Base-by-base conservation (phyloP, 78 protist species). In the Dictyostelium intermedium region DNA sequence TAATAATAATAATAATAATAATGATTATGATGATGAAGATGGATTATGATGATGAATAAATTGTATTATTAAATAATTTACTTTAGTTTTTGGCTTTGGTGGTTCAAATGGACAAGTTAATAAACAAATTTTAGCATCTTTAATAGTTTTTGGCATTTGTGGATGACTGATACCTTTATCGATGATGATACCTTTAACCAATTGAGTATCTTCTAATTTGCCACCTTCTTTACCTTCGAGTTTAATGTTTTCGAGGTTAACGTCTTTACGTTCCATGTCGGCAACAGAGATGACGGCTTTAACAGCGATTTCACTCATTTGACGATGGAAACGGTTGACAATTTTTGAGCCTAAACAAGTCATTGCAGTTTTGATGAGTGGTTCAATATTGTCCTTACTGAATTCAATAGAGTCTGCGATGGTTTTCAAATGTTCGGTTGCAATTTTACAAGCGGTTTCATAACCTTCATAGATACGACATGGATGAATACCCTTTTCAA, bases 51-150 rank as follows among this genome's bases (percentile, higher is more conserved):
- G n/a, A n/a, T n/a, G n/a, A n/a, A n/a, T n/a, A n/a, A n/a, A n/a
- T n/a, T n/a, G n/a, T n/a, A n/a, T n/a, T n/a, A n/a, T n/a, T n/a
- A n/a, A n/a, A n/a, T 39, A 25, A 92, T 92, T 96, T 98, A 97
- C 97, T 32, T 98, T 99, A 82, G 99, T 99, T 98, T 99, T 99
- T 83, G 99, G 99, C 96, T 99, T 99, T 5, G 99, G 99, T 32
- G 99, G 99, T 97, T 99, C 99, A 66, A 99, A 99, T 43, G 99
- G 99, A 91, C 99, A 97, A 14, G 99, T 99, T 41, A 99, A 97
- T 85, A 99, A 96, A 95, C 99, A 98, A 23, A 99, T 95, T 92
- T 98, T 99, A 80, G 99, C 99, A 93, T 99, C 97, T 56, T 63
- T 74, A 79, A 99, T 91, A 32, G 76, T 89, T 60, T 91, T 96